Percentiles rank a stretch among this genome's conserved stretches.
Evolutionary conservation across 176 grass and related monocot genomes (phyloP).

Genomic region (Phragmites australis): DNA sequence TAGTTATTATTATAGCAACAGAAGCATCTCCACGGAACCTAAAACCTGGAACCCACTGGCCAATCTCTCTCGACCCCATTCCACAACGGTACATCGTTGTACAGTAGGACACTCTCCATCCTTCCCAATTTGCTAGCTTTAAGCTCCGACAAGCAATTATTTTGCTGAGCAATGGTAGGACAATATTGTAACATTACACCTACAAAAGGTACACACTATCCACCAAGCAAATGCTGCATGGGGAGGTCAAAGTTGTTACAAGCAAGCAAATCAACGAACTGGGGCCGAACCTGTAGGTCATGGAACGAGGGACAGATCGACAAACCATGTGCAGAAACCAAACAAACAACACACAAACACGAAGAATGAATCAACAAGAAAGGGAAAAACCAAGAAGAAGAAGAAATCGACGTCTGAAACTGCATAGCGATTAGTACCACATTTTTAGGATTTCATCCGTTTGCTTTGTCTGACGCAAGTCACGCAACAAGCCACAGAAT

Average conservation of each 20-base stretch:
- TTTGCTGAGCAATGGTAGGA: background rate
- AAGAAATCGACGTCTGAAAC: background rate
- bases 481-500: background rate
- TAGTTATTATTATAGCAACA: too few relatives aligned
- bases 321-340: background rate
- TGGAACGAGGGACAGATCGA: background rate
- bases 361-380: too few relatives aligned
- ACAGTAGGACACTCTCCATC: background rate
- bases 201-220: constrained; percentile 7
- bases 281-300: background rate
- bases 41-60: too few relatives aligned
- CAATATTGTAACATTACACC: background rate
- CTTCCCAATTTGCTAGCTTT: constrained; percentile 1
- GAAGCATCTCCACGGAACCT: too few relatives aligned
- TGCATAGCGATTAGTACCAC: background rate
- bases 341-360: background rate
- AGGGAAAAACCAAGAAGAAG: too few relatives aligned
- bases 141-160: constrained; percentile 4
- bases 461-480: background rate
- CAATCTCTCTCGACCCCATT: too few relatives aligned
- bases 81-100: too few relatives aligned
- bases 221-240: background rate
- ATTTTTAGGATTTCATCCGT: background rate
- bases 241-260: background rate
- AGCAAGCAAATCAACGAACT: constrained; percentile 24